Conservation (phyloP, 176 grass and related monocot species). For the Oryza coarctata region DNA sequence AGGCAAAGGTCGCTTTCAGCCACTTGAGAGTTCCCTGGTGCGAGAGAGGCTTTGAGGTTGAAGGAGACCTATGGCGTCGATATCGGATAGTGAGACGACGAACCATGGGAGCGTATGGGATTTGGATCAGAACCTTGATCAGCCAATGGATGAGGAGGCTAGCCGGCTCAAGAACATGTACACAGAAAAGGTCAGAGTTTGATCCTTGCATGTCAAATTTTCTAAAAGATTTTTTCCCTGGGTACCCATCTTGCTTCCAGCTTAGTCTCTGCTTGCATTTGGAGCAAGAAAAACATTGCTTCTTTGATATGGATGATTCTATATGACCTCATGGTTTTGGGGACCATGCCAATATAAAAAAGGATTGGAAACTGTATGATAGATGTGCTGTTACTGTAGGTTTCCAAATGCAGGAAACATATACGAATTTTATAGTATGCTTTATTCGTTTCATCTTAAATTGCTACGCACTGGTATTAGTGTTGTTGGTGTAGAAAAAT, state of each 20-base stretch:
- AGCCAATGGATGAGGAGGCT: constrained; percentile 86
- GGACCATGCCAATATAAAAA: constrained; percentile 12
- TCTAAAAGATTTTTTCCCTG: not conserved
- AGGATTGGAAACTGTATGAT: not conserved
- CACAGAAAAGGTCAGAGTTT: constrained; percentile 68
- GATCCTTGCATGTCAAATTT: constrained; percentile 20
- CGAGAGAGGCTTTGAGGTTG: constrained; percentile 23
- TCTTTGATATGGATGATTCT: not conserved
- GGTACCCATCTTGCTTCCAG: not conserved
- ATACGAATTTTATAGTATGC: not conserved
- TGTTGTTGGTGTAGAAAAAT: not conserved
- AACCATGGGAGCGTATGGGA: constrained; percentile 77
- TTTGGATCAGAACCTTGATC: constrained; percentile 70
- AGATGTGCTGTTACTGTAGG: constrained; percentile 6
- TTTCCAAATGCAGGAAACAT: constrained; percentile 9
- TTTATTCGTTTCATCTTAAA: not conserved
- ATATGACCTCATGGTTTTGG: not conserved
- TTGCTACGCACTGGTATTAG: not conserved
- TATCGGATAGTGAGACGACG: constrained; percentile 37
- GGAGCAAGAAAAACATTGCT: constrained; percentile 7
- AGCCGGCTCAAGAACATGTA: constrained; percentile 66
- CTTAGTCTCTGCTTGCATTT: constrained; percentile 5
- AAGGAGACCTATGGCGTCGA: constrained; percentile 57
- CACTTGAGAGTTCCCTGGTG: not conserved
- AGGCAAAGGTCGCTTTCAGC: constrained; percentile 29